A percentile compares a stretch with the other conserved stretches of the same genome.
Conservation (phyloP, 768 basidiomycete genomes). For the Kwoniella sp. region DNA sequence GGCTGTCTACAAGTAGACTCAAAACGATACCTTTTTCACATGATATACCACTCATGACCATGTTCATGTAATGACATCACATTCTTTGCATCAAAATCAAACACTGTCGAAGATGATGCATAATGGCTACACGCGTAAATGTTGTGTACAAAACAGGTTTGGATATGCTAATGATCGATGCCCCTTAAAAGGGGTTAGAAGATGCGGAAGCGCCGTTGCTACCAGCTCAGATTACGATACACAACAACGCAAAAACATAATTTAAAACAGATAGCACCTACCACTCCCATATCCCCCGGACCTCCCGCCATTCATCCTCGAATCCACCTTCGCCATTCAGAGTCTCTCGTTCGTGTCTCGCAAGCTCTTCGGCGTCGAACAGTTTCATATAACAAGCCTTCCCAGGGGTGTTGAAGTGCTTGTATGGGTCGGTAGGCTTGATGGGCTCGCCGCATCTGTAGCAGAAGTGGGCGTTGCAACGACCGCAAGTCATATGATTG, state of each 20-base stretch:
- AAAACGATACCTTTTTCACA: neutral
- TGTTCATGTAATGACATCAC: neutral
- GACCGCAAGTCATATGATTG: slow-evolving; percentile 71
- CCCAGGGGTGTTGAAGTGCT: slow-evolving; percentile 46
- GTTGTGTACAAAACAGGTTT: too few species aligned
- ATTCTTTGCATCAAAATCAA: neutral
- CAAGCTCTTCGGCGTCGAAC: slow-evolving; percentile 54
- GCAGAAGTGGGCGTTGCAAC: slow-evolving; percentile 46
- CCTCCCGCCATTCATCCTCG: slow-evolving; percentile 22
- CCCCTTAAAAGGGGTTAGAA: too few species aligned
- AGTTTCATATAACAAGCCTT: slow-evolving; percentile 49
- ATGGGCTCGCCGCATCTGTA: slow-evolving; percentile 40
- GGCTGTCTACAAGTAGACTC: neutral
- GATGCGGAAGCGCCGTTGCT: neutral
- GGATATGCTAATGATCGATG: too few species aligned
- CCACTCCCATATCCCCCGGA: slow-evolving; percentile 28
- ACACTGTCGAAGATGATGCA: neutral
- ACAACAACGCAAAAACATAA: neutral
- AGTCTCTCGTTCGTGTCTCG: slow-evolving; percentile 48
- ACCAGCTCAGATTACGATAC: neutral
- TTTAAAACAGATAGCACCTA: neutral
- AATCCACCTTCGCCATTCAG: slow-evolving; percentile 11
- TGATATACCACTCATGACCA: slow-evolving; percentile 1
- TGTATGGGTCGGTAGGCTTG: slow-evolving; percentile 50
- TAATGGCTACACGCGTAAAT: neutral